Conservation (phyloP, 2,329 filamentous ascomycete species). For the Colletotrichum viniferum region DNA sequence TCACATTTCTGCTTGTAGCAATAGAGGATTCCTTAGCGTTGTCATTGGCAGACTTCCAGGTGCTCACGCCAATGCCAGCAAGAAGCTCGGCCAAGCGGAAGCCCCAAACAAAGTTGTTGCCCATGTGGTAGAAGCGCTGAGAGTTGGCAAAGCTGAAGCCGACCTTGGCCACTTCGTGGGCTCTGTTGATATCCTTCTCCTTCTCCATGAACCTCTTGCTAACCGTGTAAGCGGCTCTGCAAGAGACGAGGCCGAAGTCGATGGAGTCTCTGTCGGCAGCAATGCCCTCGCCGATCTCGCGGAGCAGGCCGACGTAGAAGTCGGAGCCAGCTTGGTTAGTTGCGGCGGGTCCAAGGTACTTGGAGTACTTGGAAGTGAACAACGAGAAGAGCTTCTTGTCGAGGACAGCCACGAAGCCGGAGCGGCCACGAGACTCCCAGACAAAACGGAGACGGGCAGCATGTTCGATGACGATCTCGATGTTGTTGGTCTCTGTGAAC, state of each 20-base stretch:
- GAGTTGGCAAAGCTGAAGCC: constrained; percentile 46
- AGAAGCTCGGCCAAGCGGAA: constrained; percentile 50
- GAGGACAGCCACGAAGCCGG: constrained; percentile 40
- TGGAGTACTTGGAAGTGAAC: constrained; percentile 38
- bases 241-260: constrained; percentile 43
- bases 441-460: constrained; percentile 42
- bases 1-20: background rate
- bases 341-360: constrained; percentile 26
- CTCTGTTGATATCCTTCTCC: constrained; percentile 40
- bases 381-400: constrained; percentile 42
- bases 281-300: constrained; percentile 38
- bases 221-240: constrained; percentile 31
- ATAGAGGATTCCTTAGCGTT: constrained; percentile 31
- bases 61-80: constrained; percentile 40
- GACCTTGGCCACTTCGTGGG: constrained; percentile 46
- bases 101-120: constrained; percentile 43
- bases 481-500: constrained; percentile 27
- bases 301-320: constrained; percentile 45
- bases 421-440: constrained; percentile 32
- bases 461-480: constrained; percentile 38
- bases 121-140: constrained; percentile 44
- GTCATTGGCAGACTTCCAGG: constrained; percentile 27
- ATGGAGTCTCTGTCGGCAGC: constrained; percentile 29
- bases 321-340: constrained; percentile 33
- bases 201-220: constrained; percentile 35